Percentiles rank a stretch among this genome's conserved stretches.
Conservation (phyloP, 2,329 filamentous ascomycete genomes). For the Claviceps sp. region DNA sequence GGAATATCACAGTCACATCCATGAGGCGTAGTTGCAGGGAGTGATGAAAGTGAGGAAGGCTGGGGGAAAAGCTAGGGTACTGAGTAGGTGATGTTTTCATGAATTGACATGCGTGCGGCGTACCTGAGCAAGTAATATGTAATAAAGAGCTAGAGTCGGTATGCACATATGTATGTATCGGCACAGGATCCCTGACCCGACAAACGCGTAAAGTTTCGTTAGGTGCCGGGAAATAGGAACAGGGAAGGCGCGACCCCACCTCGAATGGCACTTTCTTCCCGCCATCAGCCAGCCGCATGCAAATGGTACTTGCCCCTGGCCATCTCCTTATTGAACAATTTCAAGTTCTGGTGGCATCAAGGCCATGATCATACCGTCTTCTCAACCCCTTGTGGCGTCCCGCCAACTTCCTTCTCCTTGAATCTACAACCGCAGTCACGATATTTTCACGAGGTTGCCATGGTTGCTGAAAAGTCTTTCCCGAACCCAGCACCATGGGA, state of each 20-base stretch:
- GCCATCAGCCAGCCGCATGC: too few species aligned
- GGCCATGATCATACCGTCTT: background rate
- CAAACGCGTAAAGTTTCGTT: too few species aligned
- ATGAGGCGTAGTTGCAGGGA: background rate
- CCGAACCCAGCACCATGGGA: slow-evolving; percentile 22
- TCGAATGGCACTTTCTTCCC: background rate
- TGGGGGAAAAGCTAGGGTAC: background rate
- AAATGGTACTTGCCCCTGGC: too few species aligned
- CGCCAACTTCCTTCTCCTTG: background rate
- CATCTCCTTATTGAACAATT: too few species aligned
- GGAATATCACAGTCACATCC: background rate
- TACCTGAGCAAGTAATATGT: too few species aligned
- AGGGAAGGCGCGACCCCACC: background rate
- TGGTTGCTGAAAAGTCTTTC: slow-evolving; percentile 1
- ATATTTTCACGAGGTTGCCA: background rate
- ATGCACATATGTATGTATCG: too few species aligned
- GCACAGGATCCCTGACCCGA: too few species aligned
- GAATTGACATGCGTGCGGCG: background rate
- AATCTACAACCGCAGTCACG: background rate
- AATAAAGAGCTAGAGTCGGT: background rate
- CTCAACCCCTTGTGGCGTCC: background rate
- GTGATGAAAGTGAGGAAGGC: background rate
- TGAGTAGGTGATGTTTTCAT: too few species aligned
- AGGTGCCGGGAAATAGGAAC: background rate
- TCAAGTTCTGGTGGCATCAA: too few species aligned